Evolutionary conservation across 257 asterid genomes (phyloP).

Genomic region (Lycium barbarum): DNA sequence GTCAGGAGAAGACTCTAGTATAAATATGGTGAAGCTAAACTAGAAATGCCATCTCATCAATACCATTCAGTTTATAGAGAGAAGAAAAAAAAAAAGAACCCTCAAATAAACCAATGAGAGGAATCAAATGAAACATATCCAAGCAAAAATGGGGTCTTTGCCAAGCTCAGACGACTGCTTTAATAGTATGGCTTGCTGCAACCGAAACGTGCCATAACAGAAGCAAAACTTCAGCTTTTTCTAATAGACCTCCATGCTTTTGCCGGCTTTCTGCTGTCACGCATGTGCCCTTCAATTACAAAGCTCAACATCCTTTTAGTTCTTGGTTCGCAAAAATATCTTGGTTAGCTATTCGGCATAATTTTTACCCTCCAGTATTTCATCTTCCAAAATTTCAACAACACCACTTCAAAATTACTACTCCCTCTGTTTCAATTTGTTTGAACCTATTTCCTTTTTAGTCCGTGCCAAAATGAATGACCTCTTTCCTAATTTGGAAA

Average conservation of each 20-base stretch:
- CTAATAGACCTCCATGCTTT: background rate
- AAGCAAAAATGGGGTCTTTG: background rate
- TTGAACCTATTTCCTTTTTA: no score
- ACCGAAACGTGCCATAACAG: background rate
- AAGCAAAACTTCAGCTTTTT: background rate
- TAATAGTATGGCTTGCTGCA: background rate
- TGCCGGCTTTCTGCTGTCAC: background rate
- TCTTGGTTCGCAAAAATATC: conserved; percentile 7
- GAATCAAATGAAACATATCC: background rate
- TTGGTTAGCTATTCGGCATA: background rate
- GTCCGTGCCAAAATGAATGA: no score
- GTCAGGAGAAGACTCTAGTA: background rate
- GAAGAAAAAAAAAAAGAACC: background rate
- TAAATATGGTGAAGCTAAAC: background rate
- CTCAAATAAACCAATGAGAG: background rate
- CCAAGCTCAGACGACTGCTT: conserved; percentile 21
- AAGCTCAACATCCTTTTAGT: background rate
- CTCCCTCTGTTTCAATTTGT: no score
- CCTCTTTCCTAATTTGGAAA: no score
- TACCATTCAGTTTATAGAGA: background rate
- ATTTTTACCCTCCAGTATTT: background rate
- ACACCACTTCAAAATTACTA: background rate
- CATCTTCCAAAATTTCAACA: background rate
- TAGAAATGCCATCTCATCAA: background rate
- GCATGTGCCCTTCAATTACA: conserved; percentile 5